A percentile compares a stretch with the other conserved stretches of the same genome.
Conservation (phyloP, 306 rosid genomes). For the Biancaea sappan region DNA sequence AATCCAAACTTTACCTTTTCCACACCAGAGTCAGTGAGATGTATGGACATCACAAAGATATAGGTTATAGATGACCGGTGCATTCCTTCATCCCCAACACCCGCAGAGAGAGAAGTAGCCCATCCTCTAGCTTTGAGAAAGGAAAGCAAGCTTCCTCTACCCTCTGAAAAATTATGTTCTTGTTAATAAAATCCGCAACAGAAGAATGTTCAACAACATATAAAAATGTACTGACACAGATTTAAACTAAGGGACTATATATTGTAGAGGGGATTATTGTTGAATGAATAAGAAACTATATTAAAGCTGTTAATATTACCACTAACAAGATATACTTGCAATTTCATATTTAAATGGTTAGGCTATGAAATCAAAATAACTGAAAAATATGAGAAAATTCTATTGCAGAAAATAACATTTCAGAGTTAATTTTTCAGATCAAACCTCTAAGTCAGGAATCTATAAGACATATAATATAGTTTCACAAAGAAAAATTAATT, state of each 20-base stretch:
- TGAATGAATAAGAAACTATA: background rate
- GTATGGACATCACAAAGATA: constrained; percentile 75
- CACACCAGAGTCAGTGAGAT: constrained; percentile 91
- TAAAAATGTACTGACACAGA: constrained; percentile 15
- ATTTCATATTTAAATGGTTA: constrained; percentile 4
- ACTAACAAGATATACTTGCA: constrained; percentile 1
- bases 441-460: constrained; percentile 5
- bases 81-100: constrained; percentile 91
- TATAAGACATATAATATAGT: background rate
- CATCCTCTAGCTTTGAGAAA: constrained; percentile 85
- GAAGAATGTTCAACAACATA: constrained; percentile 13
- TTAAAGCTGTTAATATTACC: background rate
- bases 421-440: constrained; percentile 14
- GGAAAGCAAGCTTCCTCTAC: constrained; percentile 88
- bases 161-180: constrained; percentile 65
- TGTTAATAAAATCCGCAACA: constrained; percentile 32
- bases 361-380: constrained; percentile 4
- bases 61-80: constrained; percentile 74
- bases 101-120: constrained; percentile 87
- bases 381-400: constrained; percentile 16
- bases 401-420: constrained; percentile 18
- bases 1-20: too few species aligned
- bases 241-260: background rate
- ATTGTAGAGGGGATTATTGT: background rate
- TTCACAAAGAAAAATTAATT: background rate